These are phyloP conservation scores for Penicillium sp. DNA, from an alignment of 2,329 filamentous ascomycete genomes.

Conservation along the genomic window DNA sequence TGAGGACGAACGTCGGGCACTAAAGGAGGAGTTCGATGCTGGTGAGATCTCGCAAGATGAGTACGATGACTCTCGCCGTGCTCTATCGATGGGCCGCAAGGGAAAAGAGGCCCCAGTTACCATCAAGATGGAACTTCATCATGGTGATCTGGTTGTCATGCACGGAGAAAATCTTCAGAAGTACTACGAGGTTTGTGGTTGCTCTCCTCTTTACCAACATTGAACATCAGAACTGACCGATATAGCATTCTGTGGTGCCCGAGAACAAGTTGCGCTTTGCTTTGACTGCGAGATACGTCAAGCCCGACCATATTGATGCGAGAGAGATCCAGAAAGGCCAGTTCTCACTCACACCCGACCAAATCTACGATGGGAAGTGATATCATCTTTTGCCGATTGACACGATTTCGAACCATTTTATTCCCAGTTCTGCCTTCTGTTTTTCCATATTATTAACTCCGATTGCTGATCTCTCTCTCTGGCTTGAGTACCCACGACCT, in stretches of 20 bases:
- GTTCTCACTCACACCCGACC: constrained; percentile 24
- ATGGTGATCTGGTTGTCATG: constrained; percentile 60
- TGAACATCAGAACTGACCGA: constrained; percentile 2
- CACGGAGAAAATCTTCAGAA: constrained; percentile 54
- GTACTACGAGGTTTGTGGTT: constrained; percentile 49
- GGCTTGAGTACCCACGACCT: not conserved
- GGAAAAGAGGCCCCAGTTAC: constrained; percentile 28
- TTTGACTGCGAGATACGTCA: constrained; percentile 37
- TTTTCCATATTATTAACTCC: no score
- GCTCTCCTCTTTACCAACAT: not conserved
- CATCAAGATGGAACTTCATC: constrained; percentile 50
- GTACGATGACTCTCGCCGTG: constrained; percentile 23
- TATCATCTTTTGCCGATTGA: not conserved
- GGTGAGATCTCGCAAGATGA: constrained; percentile 18
- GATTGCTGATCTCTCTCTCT: not conserved
- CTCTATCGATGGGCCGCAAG: constrained; percentile 28
- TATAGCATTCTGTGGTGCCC: constrained; percentile 33
- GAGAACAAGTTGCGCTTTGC: constrained; percentile 36
- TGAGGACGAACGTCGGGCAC: constrained; percentile 20
- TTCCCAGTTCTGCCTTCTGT: not conserved
- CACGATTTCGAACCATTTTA: not conserved
- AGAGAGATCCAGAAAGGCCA: constrained; percentile 29
- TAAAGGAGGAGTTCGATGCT: constrained; percentile 22
- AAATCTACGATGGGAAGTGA: constrained; percentile 34
- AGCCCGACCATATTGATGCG: constrained; percentile 22